Base-by-base conservation (phyloP, 345 rosid species). In the Citrus cavaleriei region DNA sequence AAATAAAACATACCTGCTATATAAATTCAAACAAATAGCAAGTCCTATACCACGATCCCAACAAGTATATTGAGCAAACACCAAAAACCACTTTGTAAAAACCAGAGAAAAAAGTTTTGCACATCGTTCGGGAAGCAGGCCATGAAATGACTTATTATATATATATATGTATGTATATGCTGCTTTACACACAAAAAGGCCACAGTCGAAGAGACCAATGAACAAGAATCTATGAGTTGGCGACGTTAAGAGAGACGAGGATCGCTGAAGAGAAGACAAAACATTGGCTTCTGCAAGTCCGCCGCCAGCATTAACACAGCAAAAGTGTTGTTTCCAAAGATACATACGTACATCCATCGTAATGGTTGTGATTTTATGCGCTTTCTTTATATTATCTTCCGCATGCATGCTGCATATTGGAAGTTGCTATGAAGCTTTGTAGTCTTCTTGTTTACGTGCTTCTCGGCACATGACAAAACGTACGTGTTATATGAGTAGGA, bases 251-350 rank as follows among this genome's bases (percentile, higher is more conserved):
- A 70, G 2, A 51, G 8, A 38, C 8, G 40, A 54, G 42, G 6
- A 57, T 24, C 63, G 70, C 12, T 64, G 64, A 19, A 14, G 19
- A 73, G 72, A 40, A 62, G 74, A 77, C 68, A 61, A 55, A 66
- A 67, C 16, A 16, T 5, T 28, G 6, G 71, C 80, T 35, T 84
- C 61, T 70, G 60, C 10, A 74, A 74, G 38, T 80, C 84, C 86
- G 84, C 72, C 78, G 40, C 64, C 80, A 70, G 80, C 77, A 74
- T 6, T 37, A 46, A 46, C 57, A 61, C 73, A 28, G 77, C 64
- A 63, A 73, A 74, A 72, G n/a, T 71, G 80, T 61, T 72, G 78
- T 59, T 83, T 72, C 74, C 85, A 72, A 79, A 35, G 68, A 30
- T 24, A 63, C 4, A 1, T 22, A 72, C 24, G 1, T 67, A 61